Conservation (phyloP, 768 basidiomycete genomes). For the Suillus lakei region DNA sequence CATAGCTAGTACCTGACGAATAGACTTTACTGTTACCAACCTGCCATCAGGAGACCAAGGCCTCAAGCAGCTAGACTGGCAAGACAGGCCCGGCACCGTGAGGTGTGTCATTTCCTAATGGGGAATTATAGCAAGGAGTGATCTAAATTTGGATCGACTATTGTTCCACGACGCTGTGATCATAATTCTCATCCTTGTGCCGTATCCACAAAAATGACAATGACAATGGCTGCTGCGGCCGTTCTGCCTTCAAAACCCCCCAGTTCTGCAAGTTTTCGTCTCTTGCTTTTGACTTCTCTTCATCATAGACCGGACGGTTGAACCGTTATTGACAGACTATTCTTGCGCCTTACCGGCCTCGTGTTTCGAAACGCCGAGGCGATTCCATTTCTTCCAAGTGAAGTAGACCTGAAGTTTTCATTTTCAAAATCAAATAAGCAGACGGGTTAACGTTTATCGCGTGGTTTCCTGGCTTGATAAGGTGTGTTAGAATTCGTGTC, state of each 20-base stretch:
- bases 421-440: conserved; percentile 1
- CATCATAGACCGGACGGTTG: conserved; percentile 10
- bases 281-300: background rate
- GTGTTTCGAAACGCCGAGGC: conserved; percentile 11
- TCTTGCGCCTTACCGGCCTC: conserved; percentile 9
- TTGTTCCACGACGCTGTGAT: conserved; percentile 10
- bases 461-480: conserved; percentile 12
- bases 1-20: conserved; percentile 1
- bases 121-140: background rate
- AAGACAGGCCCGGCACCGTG: too few relatives aligned
- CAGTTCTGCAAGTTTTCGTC: background rate
- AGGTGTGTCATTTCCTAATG: too few relatives aligned
- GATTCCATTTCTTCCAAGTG: background rate
- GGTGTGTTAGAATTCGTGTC: conserved; percentile 6
- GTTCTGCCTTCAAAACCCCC: background rate
- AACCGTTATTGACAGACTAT: conserved; percentile 6
- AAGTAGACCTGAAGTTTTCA: conserved; percentile 3
- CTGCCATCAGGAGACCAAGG: too few relatives aligned
- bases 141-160: background rate
- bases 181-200: background rate
- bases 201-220: background rate
- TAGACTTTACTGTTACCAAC: background rate
- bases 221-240: conserved; percentile 1
- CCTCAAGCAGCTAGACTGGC: too few relatives aligned
- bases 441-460: conserved; percentile 1